Evolutionary conservation across 192 early-diverging fungal genomes (phyloP).

Genomic region (Coemansia sp.): DNA sequence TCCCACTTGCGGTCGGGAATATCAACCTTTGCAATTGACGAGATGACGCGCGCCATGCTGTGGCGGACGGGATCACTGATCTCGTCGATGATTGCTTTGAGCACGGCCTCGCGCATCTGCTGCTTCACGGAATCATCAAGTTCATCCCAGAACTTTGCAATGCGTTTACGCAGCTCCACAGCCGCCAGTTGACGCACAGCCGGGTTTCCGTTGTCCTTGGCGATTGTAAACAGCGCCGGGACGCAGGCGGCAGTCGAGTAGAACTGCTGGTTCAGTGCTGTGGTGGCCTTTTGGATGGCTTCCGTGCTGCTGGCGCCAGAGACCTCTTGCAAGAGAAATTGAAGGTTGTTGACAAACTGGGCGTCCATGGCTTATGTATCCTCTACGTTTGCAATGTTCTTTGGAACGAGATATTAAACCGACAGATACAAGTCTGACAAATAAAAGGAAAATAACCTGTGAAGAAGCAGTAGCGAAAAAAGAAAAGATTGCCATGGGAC

Average conservation of each 20-base stretch:
- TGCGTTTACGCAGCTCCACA: conserved; percentile 87
- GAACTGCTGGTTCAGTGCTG: conserved; percentile 72
- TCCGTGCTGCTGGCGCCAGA: conserved; percentile 60
- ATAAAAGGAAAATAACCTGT: not conserved
- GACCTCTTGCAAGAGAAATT: conserved; percentile 61
- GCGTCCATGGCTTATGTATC: conserved; percentile 38
- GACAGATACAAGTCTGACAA: not conserved
- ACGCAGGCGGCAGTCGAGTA: conserved; percentile 72
- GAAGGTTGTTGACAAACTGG: conserved; percentile 61
- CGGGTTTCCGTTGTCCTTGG: conserved; percentile 62
- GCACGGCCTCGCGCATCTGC: conserved; percentile 66
- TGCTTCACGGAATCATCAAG: conserved; percentile 60
- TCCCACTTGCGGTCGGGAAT: conserved; percentile 77
- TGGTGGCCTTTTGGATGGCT: conserved; percentile 66
- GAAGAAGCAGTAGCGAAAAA: conserved; percentile 2
- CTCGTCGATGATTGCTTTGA: conserved; percentile 77
- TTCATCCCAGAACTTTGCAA: conserved; percentile 76
- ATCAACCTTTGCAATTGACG: conserved; percentile 83
- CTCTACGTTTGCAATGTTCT: not conserved
- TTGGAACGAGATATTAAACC: not conserved
- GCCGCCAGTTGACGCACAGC: conserved; percentile 85
- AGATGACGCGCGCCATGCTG: conserved; percentile 83
- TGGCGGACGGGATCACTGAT: conserved; percentile 70
- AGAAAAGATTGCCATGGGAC: not conserved
- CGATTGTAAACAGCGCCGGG: conserved; percentile 80